A percentile compares a stretch with the other conserved stretches of the same genome.
Conservation (phyloP, 2,329 filamentous ascomycete species). For the Cercospora berteroae region DNA sequence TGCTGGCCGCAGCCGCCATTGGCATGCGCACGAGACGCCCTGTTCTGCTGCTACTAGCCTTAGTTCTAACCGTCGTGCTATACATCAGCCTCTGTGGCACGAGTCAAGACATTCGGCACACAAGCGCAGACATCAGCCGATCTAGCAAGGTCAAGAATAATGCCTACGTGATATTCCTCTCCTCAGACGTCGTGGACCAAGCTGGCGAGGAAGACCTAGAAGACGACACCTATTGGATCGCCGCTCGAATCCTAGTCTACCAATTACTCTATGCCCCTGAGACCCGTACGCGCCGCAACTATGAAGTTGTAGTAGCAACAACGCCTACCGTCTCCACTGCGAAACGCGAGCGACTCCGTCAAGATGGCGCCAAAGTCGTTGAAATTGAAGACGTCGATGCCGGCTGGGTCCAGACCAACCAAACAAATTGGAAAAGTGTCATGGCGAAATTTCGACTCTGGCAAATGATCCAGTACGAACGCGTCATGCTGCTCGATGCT, state of each 20-base stretch:
- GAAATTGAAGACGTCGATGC: background rate
- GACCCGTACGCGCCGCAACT: background rate
- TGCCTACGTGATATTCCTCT: background rate
- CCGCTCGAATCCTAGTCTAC: background rate
- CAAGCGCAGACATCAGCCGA: background rate
- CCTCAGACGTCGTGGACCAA: background rate
- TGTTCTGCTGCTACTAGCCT: background rate
- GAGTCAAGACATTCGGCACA: background rate
- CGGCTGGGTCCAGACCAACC: background rate
- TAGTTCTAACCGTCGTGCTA: background rate
- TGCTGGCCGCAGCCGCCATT: background rate
- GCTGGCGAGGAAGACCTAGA: background rate
- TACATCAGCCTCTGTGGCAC: background rate
- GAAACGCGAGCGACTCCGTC: background rate
- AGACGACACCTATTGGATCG: background rate
- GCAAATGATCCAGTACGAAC: background rate
- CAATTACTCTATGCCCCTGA: background rate
- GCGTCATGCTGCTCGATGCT: background rate
- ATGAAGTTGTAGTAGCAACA: background rate
- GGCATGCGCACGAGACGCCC: background rate
- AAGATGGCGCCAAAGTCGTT: background rate
- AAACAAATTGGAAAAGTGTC: background rate
- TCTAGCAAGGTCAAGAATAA: background rate
- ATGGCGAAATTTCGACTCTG: background rate
- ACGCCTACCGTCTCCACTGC: background rate